These are phyloP conservation scores for Nephelium lappaceum DNA, from an alignment of 345 rosid genomes.

Conservation along the genomic window DNA sequence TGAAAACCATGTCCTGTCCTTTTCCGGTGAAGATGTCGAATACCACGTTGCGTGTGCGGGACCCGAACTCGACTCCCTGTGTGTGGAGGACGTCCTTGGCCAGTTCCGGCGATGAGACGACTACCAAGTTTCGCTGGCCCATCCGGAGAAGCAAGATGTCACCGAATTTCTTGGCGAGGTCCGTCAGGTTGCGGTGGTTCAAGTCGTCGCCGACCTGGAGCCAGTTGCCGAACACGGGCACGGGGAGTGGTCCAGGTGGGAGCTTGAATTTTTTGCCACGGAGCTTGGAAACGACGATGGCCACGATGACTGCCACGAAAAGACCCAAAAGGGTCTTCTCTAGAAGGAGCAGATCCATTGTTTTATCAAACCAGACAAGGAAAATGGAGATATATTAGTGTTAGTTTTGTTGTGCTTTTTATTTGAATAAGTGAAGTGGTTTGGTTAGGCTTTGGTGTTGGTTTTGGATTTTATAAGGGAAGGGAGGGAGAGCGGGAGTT, in stretches of 20 bases:
- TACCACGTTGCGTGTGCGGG: constrained; percentile 90
- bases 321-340: constrained; percentile 82
- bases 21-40: constrained; percentile 97
- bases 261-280: constrained; percentile 86
- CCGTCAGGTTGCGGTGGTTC: constrained; percentile 87
- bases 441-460: background rate
- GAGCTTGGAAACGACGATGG: constrained; percentile 71
- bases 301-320: constrained; percentile 62
- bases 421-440: background rate
- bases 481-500: background rate
- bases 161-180: constrained; percentile 73
- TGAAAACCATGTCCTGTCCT: constrained; percentile 99
- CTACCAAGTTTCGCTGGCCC: constrained; percentile 93
- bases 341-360: constrained; percentile 83
- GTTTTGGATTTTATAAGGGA: background rate
- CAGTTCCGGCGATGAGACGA: constrained; percentile 83
- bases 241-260: constrained; percentile 89
- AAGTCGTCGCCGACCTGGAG: constrained; percentile 98
- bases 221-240: constrained; percentile 97
- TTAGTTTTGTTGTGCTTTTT: background rate
- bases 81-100: constrained; percentile 94
- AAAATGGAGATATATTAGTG: background rate
- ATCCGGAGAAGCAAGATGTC: constrained; percentile 70
- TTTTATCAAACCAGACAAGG: background rate
- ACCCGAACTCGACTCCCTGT: constrained; percentile 94